phyloP scores from a whole-genome alignment of 2,329 filamentous ascomycete species.

The Colletotrichum euphorbiae region DNA sequence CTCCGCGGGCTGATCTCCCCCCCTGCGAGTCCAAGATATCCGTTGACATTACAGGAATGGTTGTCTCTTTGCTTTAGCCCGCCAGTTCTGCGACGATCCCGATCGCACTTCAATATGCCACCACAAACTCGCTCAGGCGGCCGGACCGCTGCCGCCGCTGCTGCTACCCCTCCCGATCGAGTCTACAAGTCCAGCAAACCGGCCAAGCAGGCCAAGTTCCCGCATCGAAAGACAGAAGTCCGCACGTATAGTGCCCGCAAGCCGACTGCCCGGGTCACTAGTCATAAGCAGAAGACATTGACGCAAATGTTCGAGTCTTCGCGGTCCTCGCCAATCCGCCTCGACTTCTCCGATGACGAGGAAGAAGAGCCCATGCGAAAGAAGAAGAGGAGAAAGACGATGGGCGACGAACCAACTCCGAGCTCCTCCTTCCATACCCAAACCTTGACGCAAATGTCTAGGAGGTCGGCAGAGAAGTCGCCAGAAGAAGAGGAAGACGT shows the following conservation, averaged over 20 bases:
- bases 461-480: slow-evolving; percentile 55
- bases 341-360: slow-evolving; percentile 44
- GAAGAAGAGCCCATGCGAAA: slow-evolving; percentile 39
- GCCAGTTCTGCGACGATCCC: not conserved
- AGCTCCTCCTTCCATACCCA: slow-evolving; percentile 54
- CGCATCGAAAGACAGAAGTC: slow-evolving; percentile 49
- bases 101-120: slow-evolving; percentile 45
- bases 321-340: slow-evolving; percentile 41
- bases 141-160: slow-evolving; percentile 39
- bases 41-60: not conserved
- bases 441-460: slow-evolving; percentile 56
- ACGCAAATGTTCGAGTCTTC: slow-evolving; percentile 56
- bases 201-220: slow-evolving; percentile 55
- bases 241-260: slow-evolving; percentile 49
- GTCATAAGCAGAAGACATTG: slow-evolving; percentile 53
- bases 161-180: slow-evolving; percentile 46
- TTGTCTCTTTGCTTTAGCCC: not conserved
- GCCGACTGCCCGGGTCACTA: slow-evolving; percentile 29
- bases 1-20: not conserved
- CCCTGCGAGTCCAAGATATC: not conserved
- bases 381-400: slow-evolving; percentile 45
- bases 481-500: slow-evolving; percentile 26
- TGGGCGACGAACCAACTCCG: slow-evolving; percentile 45
- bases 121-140: slow-evolving; percentile 54
- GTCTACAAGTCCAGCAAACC: slow-evolving; percentile 53